Base-by-base conservation (phyloP, 345 rosid species). In the Zanthoxylum bungeanum region DNA sequence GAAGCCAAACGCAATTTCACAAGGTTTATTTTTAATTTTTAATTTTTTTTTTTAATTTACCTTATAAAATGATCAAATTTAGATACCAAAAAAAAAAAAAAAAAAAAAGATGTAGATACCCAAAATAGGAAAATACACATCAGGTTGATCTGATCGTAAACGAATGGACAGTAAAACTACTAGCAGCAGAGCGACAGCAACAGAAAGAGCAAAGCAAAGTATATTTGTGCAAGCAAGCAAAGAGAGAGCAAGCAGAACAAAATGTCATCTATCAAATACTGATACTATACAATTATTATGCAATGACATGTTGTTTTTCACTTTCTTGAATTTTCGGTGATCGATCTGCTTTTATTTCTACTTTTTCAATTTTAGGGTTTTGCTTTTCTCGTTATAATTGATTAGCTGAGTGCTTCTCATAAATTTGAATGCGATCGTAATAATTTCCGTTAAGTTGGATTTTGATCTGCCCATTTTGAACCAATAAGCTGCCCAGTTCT, bases 401-500 rank as follows among this genome's bases (percentile, higher is more conserved):
- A 44, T 44, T 44, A 44, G 49, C 49, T 44, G 49, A 12, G 17
- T 44, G 49, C n/a, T n/a, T n/a, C n/a, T n/a, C n/a, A n/a, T n/a
- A n/a, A n/a, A n/a, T n/a, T n/a, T n/a, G n/a, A n/a, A n/a, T n/a
- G n/a, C n/a, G n/a, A n/a, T 4, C 4, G 49, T 14, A 44, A 14
- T n/a, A 44, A 14, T 44, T 44, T 44, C 49, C 44, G 17, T 12
- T 14, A 19, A 44, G 49, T 14, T 14, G 19, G 49, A 44, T 44
- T 44, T 42, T 44, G 5, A 44, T 44, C 49, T 44, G 49, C 17
- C 1, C 49, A 14, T 16, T 44, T 44, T 44, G 49, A 44, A 44
- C 16, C 49, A 44, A 14, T 44, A 12, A 14, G 49, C 6, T 44
- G 31, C n/a, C n/a, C n/a, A n/a, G n/a, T 79, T 72, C 57, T 77